Percentiles rank a stretch among this genome's conserved stretches.
These are phyloP conservation scores for Dalechampia spathulata DNA, from an alignment of 441 rosid species.

Conservation along the genomic window DNA sequence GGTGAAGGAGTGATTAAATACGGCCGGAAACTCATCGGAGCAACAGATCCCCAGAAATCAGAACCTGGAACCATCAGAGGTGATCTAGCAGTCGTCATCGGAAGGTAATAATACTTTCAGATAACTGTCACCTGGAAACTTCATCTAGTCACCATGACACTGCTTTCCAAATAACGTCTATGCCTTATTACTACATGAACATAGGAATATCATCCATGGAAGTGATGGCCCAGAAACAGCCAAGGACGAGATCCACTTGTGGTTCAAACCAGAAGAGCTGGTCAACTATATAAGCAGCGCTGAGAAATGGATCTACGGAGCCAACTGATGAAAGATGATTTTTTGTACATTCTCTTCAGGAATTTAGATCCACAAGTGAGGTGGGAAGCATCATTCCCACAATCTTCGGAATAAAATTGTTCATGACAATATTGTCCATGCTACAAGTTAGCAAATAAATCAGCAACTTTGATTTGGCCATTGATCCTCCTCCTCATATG, in stretches of 20 bases:
- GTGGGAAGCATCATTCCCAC: constrained; percentile 25
- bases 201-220: constrained; percentile 91
- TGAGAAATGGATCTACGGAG: constrained; percentile 92
- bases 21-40: constrained; percentile 91
- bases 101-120: constrained; percentile 46
- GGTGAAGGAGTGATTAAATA: constrained; percentile 93
- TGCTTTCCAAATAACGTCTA: too few species aligned
- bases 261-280: constrained; percentile 96
- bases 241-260: constrained; percentile 72
- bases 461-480: too few species aligned
- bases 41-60: constrained; percentile 96
- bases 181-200: not conserved
- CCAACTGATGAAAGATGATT: constrained; percentile 32
- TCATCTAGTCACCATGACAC: too few species aligned
- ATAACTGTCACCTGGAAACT: not conserved
- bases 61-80: constrained; percentile 98
- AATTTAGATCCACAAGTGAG: constrained; percentile 17
- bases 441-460: too few species aligned
- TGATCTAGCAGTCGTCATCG: constrained; percentile 89
- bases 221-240: constrained; percentile 98
- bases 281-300: constrained; percentile 66
- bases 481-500: too few species aligned
- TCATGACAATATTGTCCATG: constrained; percentile 13
- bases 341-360: constrained; percentile 7
- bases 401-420: constrained; percentile 25